Evolutionary conservation across 2,329 filamentous ascomycete genomes (phyloP).

Genomic region (Colletotrichum noveboracense): DNA sequence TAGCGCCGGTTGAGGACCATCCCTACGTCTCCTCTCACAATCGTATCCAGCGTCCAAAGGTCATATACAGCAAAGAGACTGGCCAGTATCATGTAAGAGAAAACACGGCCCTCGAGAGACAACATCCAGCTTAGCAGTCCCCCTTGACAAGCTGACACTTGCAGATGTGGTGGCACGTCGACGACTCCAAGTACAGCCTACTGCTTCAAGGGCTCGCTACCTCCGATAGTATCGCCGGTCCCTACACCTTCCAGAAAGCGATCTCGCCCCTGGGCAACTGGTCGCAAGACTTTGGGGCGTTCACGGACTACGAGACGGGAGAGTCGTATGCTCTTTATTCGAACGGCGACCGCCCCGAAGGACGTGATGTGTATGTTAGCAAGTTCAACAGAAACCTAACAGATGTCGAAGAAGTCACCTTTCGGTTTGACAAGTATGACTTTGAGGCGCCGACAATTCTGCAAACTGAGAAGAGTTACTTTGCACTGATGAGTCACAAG

Average conservation of each 20-base stretch:
- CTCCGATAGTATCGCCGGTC: constrained; percentile 55
- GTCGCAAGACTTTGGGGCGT: constrained; percentile 67
- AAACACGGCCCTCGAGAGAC: neutral
- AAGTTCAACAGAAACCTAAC: constrained; percentile 58
- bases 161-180: constrained; percentile 66
- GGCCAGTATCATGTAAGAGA: constrained; percentile 59
- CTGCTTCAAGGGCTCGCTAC: constrained; percentile 62
- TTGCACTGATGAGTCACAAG: constrained; percentile 66
- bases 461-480: constrained; percentile 65
- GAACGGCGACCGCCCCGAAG: constrained; percentile 60
- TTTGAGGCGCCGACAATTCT: constrained; percentile 65
- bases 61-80: constrained; percentile 59
- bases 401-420: constrained; percentile 53
- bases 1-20: constrained; percentile 53
- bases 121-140: too few relatives aligned
- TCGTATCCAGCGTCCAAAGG: constrained; percentile 68
- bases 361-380: constrained; percentile 62
- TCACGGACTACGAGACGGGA: constrained; percentile 64
- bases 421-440: constrained; percentile 64
- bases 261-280: constrained; percentile 63
- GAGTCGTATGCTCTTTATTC: constrained; percentile 63
- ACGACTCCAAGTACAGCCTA: constrained; percentile 60
- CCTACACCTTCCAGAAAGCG: constrained; percentile 59
- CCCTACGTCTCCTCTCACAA: constrained; percentile 57
- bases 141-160: neutral